Evolutionary conservation across 345 rosid species (phyloP).

Genomic region (Chamaenerion angustifolium): DNA sequence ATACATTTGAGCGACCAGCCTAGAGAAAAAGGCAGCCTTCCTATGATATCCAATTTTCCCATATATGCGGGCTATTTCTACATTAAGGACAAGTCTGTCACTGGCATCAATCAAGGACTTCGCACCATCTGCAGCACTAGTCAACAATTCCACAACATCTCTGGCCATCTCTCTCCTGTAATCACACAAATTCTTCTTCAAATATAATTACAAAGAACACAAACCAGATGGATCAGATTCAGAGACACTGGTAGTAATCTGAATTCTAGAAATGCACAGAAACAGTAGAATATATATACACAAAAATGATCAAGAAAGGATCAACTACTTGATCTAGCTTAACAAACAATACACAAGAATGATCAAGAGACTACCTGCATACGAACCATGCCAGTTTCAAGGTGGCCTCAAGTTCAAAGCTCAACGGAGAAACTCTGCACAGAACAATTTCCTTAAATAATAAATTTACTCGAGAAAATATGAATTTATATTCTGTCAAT

Average conservation of each 20-base stretch:
- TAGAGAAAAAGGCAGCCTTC: constrained; percentile 95
- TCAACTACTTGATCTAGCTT: background rate
- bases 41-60: constrained; percentile 86
- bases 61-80: constrained; percentile 87
- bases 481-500: too few species aligned
- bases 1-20: constrained; percentile 98
- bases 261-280: background rate
- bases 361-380: constrained; percentile 48
- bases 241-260: background rate
- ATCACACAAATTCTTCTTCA: constrained; percentile 3
- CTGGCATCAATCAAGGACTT: constrained; percentile 89
- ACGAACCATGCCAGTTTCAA: constrained; percentile 92
- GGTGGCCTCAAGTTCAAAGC: constrained; percentile 96
- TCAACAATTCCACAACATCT: constrained; percentile 84
- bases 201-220: background rate
- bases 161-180: constrained; percentile 72
- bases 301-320: background rate
- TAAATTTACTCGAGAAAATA: constrained; percentile 3
- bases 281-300: background rate
- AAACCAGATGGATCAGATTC: background rate
- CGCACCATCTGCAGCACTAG: constrained; percentile 93
- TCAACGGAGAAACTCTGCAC: constrained; percentile 87
- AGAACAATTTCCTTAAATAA: constrained; percentile 8
- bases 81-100: constrained; percentile 74
- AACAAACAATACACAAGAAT: background rate